Percentiles rank a stretch among this genome's conserved stretches.
phyloP scores from a whole-genome alignment of 1,284 basidiomycete species.

The Ceratobasidium sp. region DNA sequence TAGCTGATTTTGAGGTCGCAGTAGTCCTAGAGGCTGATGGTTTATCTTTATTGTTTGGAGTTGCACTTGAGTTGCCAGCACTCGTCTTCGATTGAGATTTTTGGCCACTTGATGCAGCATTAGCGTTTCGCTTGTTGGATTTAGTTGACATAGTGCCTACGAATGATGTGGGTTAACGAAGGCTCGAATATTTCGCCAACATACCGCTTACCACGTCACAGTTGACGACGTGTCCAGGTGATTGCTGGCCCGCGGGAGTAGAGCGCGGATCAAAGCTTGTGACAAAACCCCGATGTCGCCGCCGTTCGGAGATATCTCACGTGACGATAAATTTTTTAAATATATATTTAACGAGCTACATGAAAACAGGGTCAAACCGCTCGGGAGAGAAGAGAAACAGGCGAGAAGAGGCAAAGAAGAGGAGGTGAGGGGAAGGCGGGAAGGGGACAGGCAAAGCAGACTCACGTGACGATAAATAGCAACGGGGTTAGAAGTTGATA shows the following conservation, averaged over 20 bases:
- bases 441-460: too few relatives aligned
- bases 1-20: background rate
- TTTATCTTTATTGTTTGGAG: background rate
- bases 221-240: background rate
- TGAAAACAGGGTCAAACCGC: too few relatives aligned
- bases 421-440: too few relatives aligned
- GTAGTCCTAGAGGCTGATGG: background rate
- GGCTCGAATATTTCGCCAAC: background rate
- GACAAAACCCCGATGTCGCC: too few relatives aligned
- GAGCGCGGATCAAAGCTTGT: slow-evolving; percentile 17
- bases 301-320: too few relatives aligned
- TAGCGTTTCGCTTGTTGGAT: background rate
- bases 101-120: background rate
- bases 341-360: too few relatives aligned
- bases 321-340: slow-evolving; percentile 41
- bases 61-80: slow-evolving; percentile 6
- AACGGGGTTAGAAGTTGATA: background rate
- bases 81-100: slow-evolving; percentile 8
- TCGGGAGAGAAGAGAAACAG: too few relatives aligned
- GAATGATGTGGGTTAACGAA: background rate
- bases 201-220: slow-evolving; percentile 1
- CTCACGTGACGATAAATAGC: too few relatives aligned
- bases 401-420: too few relatives aligned
- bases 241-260: background rate
- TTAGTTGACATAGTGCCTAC: slow-evolving; percentile 20